A percentile compares a stretch with the other conserved stretches of the same genome.
These are phyloP conservation scores for Nepenthes gracilis DNA, from an alignment of 148 eudicot genomes.

Conservation along the genomic window DNA sequence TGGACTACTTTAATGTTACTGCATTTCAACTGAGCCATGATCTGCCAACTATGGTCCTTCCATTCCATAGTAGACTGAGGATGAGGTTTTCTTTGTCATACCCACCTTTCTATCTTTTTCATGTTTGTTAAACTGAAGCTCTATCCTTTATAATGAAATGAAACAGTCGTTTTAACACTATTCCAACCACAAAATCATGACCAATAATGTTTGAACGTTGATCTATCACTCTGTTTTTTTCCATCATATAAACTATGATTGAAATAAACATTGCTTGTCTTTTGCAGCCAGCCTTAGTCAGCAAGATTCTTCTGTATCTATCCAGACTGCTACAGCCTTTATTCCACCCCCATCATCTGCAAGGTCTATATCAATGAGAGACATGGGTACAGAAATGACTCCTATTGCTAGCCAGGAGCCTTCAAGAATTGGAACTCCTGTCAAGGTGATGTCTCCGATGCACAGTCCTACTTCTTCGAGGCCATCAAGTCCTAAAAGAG, in stretches of 20 bases:
- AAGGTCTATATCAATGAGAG: constrained; percentile 70
- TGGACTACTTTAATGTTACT: too few species aligned
- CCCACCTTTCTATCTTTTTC: too few species aligned
- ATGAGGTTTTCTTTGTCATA: too few species aligned
- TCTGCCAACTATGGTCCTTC: too few species aligned
- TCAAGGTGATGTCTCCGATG: constrained; percentile 58
- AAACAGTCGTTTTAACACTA: too few species aligned
- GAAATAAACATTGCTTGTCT: background rate
- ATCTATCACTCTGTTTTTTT: background rate
- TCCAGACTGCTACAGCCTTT: constrained; percentile 30
- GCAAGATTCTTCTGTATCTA: constrained; percentile 19
- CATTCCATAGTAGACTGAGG: too few species aligned
- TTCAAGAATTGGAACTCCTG: constrained; percentile 74
- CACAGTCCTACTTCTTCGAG: constrained; percentile 45
- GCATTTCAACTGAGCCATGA: too few species aligned
- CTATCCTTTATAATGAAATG: too few species aligned
- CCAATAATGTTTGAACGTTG: background rate
- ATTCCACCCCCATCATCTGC: constrained; percentile 47
- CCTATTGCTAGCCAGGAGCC: constrained; percentile 80
- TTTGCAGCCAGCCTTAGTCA: constrained; percentile 45
- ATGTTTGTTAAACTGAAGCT: too few species aligned
- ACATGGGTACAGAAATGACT: constrained; percentile 89
- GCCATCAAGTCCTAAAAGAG: constrained; percentile 30
- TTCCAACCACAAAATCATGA: background rate
- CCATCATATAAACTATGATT: background rate